phyloP scores from a whole-genome alignment of 2,329 filamentous ascomycete genomes.

The Aspergillus ochraceoroseus region DNA sequence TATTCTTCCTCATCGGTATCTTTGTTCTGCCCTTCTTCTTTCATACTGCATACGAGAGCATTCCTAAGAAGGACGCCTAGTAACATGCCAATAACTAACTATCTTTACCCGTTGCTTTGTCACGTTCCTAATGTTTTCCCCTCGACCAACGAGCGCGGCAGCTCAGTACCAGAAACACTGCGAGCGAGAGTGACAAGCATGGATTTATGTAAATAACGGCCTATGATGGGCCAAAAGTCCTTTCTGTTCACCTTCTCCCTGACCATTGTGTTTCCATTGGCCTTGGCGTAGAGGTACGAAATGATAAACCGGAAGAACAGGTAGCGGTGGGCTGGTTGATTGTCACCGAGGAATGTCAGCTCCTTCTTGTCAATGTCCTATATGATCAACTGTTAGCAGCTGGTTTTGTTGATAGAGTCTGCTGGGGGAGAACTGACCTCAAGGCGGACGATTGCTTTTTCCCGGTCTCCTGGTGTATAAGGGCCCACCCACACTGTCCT shows the following conservation, averaged over 20 bases:
- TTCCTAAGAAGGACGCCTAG: background rate
- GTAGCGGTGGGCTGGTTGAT: conserved; percentile 18
- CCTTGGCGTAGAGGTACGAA: conserved; percentile 13
- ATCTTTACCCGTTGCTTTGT: background rate
- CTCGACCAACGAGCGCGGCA: background rate
- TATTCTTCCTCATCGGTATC: too few species aligned
- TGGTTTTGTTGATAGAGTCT: conserved; percentile 10
- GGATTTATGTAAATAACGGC: background rate
- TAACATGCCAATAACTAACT: background rate
- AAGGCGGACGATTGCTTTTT: background rate
- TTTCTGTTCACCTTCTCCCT: background rate
- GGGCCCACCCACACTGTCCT: background rate
- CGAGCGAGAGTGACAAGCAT: background rate
- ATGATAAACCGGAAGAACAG: conserved; percentile 24
- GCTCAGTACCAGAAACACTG: background rate
- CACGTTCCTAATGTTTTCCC: conserved; percentile 1
- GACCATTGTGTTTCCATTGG: background rate
- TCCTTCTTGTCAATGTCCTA: conserved; percentile 19
- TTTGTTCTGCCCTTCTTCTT: too few species aligned
- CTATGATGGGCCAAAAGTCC: background rate
- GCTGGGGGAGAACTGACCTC: background rate
- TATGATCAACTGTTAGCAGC: conserved; percentile 1
- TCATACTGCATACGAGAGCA: background rate
- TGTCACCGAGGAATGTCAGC: conserved; percentile 16
- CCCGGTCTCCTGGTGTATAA: background rate